phyloP scores from a whole-genome alignment of 2,329 filamentous ascomycete genomes.

The Aspergillus novofumigatus region DNA sequence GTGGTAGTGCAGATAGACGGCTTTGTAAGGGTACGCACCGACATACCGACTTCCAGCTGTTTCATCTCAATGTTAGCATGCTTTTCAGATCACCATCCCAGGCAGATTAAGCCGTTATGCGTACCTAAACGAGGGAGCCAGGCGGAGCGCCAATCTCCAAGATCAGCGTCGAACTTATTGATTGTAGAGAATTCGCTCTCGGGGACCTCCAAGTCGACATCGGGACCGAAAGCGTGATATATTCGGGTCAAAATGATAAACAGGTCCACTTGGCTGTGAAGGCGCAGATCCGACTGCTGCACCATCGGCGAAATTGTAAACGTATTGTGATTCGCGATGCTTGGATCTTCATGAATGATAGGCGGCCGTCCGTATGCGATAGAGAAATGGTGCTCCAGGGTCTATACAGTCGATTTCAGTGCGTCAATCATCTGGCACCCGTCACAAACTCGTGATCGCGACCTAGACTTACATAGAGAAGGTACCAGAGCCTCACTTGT shows the following conservation, averaged over 20 bases:
- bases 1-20: conserved; percentile 48
- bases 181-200: conserved; percentile 39
- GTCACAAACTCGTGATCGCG: background rate
- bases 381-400: conserved; percentile 42
- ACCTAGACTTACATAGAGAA: conserved; percentile 37
- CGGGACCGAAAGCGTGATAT: conserved; percentile 42
- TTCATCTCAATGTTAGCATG: background rate
- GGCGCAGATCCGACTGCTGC: conserved; percentile 32
- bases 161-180: conserved; percentile 37
- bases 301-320: conserved; percentile 28
- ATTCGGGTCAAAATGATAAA: conserved; percentile 44
- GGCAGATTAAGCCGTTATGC: background rate
- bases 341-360: conserved; percentile 40
- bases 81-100: background rate
- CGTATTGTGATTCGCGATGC: conserved; percentile 34
- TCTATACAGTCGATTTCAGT: conserved; percentile 21
- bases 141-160: conserved; percentile 35
- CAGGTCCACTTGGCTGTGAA: conserved; percentile 42
- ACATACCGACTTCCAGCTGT: conserved; percentile 45
- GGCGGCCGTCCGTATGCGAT: conserved; percentile 43
- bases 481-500: conserved; percentile 38
- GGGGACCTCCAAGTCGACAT: conserved; percentile 40
- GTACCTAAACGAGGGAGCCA: conserved; percentile 36
- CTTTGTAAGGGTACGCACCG: conserved; percentile 48
- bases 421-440: background rate